Evolutionary conservation across 1,284 basidiomycete species (phyloP), one percentile per base, ranked within the genome.

Genomic region (Boletus calvinii): DNA sequence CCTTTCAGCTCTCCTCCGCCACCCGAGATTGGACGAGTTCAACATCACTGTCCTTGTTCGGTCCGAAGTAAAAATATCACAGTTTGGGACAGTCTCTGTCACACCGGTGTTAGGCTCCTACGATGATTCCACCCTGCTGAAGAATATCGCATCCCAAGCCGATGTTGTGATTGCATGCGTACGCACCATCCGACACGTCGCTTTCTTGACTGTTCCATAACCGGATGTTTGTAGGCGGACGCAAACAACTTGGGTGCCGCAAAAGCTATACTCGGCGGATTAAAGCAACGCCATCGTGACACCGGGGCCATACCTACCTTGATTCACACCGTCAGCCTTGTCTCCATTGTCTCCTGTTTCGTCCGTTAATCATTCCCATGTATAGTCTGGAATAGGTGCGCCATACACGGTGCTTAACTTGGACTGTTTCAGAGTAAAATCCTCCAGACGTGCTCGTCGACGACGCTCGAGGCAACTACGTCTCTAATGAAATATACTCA

Each of bases 161-260:
- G 77, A 83, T 60, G 61, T 82, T 12, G 73, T 81, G 2, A 67
- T 81, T 53, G 67, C 74, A 24, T 74, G 73, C 46, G 80, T 80
- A 57, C 53, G 73, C 61, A 32, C 29, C 13, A 11, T 48, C 2
- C 3, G 24, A 34, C 7, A 30, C 31, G 29, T 47, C 15, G 5
- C 26, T 12, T 30, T 18, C 15, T 38, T 32, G 11, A 13, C 31
- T 1, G 26, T 11, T 4, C 26, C 8, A 37, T 15, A 50, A 43
- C 12, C 3, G 0, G 12, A 20, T 1, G 6, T 18, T 26, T 11
- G 5, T 50, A 66, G 57, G 61, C 56, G 26, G 60, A 72, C 26
- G 41, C 54, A 20, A 58, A 60, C 41, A 56, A 61, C 50, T 22
- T 64, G 13, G 32, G 29, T 4, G 59, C 57, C 12, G 53, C 58